A percentile compares a stretch with the other conserved stretches of the same genome.
Conservation (phyloP, 805 yeast species). For the Komagataella kurtzmanii region DNA sequence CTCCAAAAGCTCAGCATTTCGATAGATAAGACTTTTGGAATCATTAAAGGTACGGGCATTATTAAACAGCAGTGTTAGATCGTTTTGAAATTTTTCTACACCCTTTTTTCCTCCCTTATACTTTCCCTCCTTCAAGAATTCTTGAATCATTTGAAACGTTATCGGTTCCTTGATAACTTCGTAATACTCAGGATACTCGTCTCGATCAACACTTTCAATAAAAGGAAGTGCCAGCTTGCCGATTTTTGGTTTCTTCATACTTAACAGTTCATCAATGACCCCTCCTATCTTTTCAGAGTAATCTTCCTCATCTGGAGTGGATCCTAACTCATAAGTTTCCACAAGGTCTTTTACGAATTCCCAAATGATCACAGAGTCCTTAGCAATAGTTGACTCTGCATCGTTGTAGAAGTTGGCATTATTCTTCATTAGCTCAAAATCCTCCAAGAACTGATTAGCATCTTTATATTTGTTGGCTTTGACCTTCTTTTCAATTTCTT, state of each 20-base stretch:
- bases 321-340: slow-evolving; percentile 19
- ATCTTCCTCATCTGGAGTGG: slow-evolving; percentile 1
- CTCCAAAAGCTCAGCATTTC: slow-evolving; percentile 54
- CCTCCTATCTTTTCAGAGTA: background rate
- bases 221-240: slow-evolving; percentile 57
- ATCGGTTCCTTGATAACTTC: slow-evolving; percentile 61
- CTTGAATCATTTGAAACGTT: slow-evolving; percentile 47
- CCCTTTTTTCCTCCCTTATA: slow-evolving; percentile 32
- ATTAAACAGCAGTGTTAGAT: slow-evolving; percentile 48
- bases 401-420: slow-evolving; percentile 71
- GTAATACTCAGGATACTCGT: slow-evolving; percentile 72
- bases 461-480: slow-evolving; percentile 20
- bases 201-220: slow-evolving; percentile 56
- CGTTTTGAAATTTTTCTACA: slow-evolving; percentile 45
- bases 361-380: slow-evolving; percentile 43
- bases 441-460: slow-evolving; percentile 35
- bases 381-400: slow-evolving; percentile 48
- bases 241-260: slow-evolving; percentile 27
- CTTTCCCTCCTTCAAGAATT: slow-evolving; percentile 35
- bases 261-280: slow-evolving; percentile 19
- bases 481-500: slow-evolving; percentile 44
- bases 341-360: slow-evolving; percentile 42
- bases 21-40: slow-evolving; percentile 55
- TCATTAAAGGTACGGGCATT: slow-evolving; percentile 76
- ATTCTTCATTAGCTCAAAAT: slow-evolving; percentile 50